Base-by-base conservation (phyloP, 2,329 filamentous ascomycete genomes). In the Neopestalotiopsis rosae region DNA sequence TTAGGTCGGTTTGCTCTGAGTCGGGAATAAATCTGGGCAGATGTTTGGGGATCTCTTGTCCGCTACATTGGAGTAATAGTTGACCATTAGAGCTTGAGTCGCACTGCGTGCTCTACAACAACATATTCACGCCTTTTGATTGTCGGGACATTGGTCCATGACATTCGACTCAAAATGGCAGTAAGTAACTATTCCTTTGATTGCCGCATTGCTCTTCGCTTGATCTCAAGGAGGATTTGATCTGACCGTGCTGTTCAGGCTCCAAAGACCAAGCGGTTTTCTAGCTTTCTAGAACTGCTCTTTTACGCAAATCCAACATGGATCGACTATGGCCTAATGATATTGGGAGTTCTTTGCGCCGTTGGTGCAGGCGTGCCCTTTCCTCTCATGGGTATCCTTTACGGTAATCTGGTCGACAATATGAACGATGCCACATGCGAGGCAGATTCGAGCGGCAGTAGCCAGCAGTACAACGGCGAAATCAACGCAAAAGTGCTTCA, bases 401-500 rank as follows among this genome's bases (percentile, higher is more conserved):
- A 88, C 72, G 85, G 86, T 65, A 79, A 86, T 73, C 81, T 88
- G 4, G 80, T 88, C 72, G 83, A 88, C 74, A 79, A 83, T 68
- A 78, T 88, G 72, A 88, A 88, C 73, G 74, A 77, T 58, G 82
- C 84, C 14, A 82, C 83, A 5, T 87, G 85, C 74, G 75, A 52
- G 24, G 68, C 14, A 24, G 24, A n/a, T 3, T 71, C 72, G 14
- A 76, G 67, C 28, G 70, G 74, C 7, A 66, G 45, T 4, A 69
- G 70, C 38, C 69, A 71, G 20, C 67, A 70, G 40, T 79, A 84
- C 56, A 81, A 87, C 69, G 70, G 74, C 52, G 77, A 77, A 34
- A 84, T 90, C 70, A 86, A 89, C 75, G 75, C 80, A 64, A 91
- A 89, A 74, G 87, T 93, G 52, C 77, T 92, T 75, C 73, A 86